Base-by-base conservation (phyloP, 164 flowering plant species). In the Protea cynaroides region DNA sequence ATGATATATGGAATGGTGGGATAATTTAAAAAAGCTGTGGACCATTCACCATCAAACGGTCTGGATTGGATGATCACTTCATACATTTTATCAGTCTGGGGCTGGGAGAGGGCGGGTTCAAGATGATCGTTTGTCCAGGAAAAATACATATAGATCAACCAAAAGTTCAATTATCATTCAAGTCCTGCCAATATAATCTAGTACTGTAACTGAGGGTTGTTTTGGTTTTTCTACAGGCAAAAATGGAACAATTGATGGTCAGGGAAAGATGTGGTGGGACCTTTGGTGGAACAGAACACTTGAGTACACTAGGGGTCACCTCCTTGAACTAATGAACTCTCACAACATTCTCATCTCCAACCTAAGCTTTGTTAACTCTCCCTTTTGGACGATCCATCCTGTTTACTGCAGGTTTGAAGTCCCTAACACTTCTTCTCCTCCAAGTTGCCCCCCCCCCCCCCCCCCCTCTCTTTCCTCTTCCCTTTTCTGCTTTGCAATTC, bases 351-450 rank as follows among this genome's bases (percentile, higher is more conserved):
- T 91, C 63, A 85, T 95, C 59, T 82, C 89, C 69, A 95, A 89
- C 71, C 86, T 95, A 68, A 95, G 97, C 38, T 85, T 95, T 69
- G 81, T 58, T 37, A 92, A 92, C 73, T 92, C 97, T 53, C 97
- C 99, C 15, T 95, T 95, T 68, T 95, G 99, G 99, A 95, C 97
- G 22, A 78, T 92, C 63, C 99, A 95, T 73, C 99, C 99, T 64
- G 90, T 95, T 69, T 95, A 88, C 63, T 88, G 90, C 94, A 91
- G 99, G 99, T 95, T 38, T 22, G 62, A 25, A 15, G 25, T 51
- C 56, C 37, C 34, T 51, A 25, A 22, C 46, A 40, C 46, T 40
- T 40, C 46, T 29, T 29, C 34, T 29, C 34, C 5, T 40, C 40
- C 40, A 37, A 40, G 46, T 40, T 40, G 46, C 34, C 5, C 4